These are phyloP conservation scores for Penicillium salamii DNA, from an alignment of 495 filamentous ascomycete species.

Conservation along the genomic window DNA sequence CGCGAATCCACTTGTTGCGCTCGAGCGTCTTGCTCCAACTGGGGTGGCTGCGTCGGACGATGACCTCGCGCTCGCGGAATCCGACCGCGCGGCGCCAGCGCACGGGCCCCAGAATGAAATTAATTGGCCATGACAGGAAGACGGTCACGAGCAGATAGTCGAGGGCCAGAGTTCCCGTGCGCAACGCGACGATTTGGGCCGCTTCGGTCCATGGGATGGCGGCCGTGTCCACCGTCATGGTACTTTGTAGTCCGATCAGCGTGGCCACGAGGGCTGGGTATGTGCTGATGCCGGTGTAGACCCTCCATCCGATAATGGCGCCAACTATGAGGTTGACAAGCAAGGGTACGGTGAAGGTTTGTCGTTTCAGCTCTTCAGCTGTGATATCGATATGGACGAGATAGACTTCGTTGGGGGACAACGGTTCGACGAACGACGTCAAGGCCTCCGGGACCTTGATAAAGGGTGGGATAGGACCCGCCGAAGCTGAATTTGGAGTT, in stretches of 20 bases:
- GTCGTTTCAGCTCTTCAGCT: conserved; percentile 61
- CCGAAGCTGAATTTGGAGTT: conserved; percentile 34
- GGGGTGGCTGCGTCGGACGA: conserved; percentile 63
- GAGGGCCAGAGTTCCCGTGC: conserved; percentile 58
- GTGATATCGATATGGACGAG: conserved; percentile 73
- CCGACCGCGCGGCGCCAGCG: conserved; percentile 68
- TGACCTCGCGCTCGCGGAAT: conserved; percentile 68
- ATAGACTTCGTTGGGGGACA: conserved; percentile 67
- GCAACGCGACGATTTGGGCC: conserved; percentile 44
- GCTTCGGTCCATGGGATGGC: conserved; percentile 49
- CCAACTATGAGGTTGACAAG: conserved; percentile 64
- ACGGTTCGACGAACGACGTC: conserved; percentile 56
- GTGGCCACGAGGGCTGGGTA: conserved; percentile 63
- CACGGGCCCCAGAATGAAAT: conserved; percentile 64
- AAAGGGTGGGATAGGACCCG: conserved; percentile 60
- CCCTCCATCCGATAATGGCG: conserved; percentile 56
- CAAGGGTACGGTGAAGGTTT: conserved; percentile 71
- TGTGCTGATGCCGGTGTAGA: conserved; percentile 57
- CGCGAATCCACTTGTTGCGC: conserved; percentile 43
- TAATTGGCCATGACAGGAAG: conserved; percentile 71
- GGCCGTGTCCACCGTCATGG: conserved; percentile 54
- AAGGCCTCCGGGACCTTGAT: conserved; percentile 55
- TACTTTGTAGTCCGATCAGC: conserved; percentile 57
- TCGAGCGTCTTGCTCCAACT: conserved; percentile 33
- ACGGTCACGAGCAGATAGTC: conserved; percentile 70